Conservation (phyloP, 192 early-diverging fungal species). For the Linnemannia zychae region DNA sequence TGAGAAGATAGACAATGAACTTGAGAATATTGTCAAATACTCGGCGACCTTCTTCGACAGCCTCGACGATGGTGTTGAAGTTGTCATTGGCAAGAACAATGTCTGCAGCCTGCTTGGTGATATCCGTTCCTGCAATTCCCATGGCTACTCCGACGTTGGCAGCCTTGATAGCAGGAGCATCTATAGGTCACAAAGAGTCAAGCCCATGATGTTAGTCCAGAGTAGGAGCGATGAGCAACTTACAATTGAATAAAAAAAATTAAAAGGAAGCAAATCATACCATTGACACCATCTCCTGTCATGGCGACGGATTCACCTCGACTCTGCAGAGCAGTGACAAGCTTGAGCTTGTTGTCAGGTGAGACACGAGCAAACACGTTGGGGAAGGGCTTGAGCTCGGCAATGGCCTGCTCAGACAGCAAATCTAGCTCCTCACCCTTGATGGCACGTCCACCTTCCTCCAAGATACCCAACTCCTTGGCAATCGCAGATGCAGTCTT, state of each 20-base stretch:
- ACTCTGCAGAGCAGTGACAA: constrained; percentile 91
- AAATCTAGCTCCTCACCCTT: constrained; percentile 92
- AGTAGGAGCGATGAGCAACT: background rate
- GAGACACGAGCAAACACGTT: constrained; percentile 97
- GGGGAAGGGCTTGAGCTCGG: constrained; percentile 87
- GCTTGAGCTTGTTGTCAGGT: constrained; percentile 97
- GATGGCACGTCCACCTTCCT: constrained; percentile 80
- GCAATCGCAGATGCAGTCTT: constrained; percentile 95
- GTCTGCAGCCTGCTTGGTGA: constrained; percentile 98
- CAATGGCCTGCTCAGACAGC: constrained; percentile 89
- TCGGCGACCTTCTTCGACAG: constrained; percentile 92
- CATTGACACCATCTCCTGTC: constrained; percentile 97
- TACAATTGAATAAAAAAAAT: background rate
- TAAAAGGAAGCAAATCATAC: constrained; percentile 52
- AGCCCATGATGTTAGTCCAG: background rate
- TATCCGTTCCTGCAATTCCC: constrained; percentile 96
- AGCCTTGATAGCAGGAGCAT: constrained; percentile 96
- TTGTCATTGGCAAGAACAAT: constrained; percentile 96
- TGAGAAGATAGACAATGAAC: constrained; percentile 95
- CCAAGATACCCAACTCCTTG: constrained; percentile 87
- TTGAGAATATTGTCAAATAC: constrained; percentile 99
- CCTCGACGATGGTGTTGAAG: constrained; percentile 95
- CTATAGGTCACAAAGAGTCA: constrained; percentile 42
- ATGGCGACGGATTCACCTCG: constrained; percentile 84
- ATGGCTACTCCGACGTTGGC: constrained; percentile 98